Evolutionary conservation across 345 rosid species (phyloP), one percentile per base, ranked within the genome.

Genomic region (Boechera retrofracta): DNA sequence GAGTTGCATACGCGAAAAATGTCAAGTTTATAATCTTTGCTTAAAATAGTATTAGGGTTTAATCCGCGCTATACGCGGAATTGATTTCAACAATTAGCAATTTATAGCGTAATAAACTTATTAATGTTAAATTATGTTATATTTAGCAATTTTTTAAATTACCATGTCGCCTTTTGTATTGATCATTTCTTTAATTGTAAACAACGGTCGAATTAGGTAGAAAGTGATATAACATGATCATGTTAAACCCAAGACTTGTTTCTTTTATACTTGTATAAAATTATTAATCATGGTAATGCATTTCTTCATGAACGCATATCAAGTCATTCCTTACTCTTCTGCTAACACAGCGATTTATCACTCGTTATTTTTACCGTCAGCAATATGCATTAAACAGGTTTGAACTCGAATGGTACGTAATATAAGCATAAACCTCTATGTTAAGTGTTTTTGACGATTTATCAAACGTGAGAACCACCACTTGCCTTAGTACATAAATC

Each of bases 161-260:
- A 32, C 5, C 31, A 51, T 68, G 33, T 35, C 7, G 4, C 6
- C 1, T 47, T 28, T n/a, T 32, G 29, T 32, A 33, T 21, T 51
- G 47, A 51, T 51, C 33, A 35, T 51, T 35, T 67, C 13, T 51
- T 29, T 32, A 10, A 66, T 33, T 66, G 16, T 41, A 41, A 62
- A 38, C 4, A 39, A 10, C 11, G 11, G 42, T 41, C 44, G 4
- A 41, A 41, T 39, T 39, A 41, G 12, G 44, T 10, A 36, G 41
- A 7, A 36, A 7, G 8, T 35, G 8, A 38, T 38, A 38, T 38
- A 38, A 38, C n/a, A 33, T 49, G 32, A 21, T 3, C 44, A 47
- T 0, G 5, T 15, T 31, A 29, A 9, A 9, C 15, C 7, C 8
- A 39, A 28, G 4, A 12, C 5, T 38, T 48, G 13, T n/a, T 26